Percentiles rank a stretch among this genome's conserved stretches.
These are phyloP conservation scores for Ochromonadaceae sp. DNA, from an alignment of 352 stramenopile species.

Conservation along the genomic window DNA sequence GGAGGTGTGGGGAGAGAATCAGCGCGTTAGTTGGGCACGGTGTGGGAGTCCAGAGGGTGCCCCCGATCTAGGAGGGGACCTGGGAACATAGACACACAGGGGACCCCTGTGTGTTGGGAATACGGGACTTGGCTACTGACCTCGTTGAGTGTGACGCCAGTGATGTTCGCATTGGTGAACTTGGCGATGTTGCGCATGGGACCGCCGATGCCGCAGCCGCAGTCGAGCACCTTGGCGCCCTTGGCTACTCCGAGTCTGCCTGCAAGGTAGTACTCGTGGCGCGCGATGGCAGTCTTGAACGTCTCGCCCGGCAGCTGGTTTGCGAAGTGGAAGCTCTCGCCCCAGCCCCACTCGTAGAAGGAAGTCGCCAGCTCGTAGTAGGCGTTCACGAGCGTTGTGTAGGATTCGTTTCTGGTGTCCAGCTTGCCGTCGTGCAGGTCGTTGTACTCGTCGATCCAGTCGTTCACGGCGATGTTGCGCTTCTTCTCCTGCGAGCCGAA, in stretches of 20 bases:
- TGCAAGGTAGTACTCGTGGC: constrained; percentile 61
- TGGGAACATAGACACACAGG: too few relatives aligned
- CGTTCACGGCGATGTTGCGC: constrained; percentile 32
- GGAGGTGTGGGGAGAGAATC: neutral
- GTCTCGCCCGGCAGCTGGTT: constrained; percentile 33
- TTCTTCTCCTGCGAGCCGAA: constrained; percentile 26
- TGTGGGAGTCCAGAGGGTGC: neutral
- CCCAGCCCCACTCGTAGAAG: constrained; percentile 70
- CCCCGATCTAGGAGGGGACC: neutral
- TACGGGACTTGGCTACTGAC: neutral
- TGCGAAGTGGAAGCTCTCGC: constrained; percentile 59
- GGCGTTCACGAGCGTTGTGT: constrained; percentile 41
- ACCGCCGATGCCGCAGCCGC: constrained; percentile 59
- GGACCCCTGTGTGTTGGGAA: too few relatives aligned
- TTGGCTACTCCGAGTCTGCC: constrained; percentile 33
- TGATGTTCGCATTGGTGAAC: constrained; percentile 48
- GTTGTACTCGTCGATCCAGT: constrained; percentile 46
- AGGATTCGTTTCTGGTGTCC: constrained; percentile 30
- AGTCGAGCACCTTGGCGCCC: constrained; percentile 41
- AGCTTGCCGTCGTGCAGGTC: constrained; percentile 37
- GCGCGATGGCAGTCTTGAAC: constrained; percentile 15
- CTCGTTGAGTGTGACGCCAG: constrained; percentile 59
- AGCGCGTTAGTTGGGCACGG: neutral
- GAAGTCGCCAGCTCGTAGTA: constrained; percentile 61
- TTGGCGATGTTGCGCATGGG: constrained; percentile 60